Conservation (phyloP, 805 yeast species). For the Wickerhamomyces queroliae region DNA sequence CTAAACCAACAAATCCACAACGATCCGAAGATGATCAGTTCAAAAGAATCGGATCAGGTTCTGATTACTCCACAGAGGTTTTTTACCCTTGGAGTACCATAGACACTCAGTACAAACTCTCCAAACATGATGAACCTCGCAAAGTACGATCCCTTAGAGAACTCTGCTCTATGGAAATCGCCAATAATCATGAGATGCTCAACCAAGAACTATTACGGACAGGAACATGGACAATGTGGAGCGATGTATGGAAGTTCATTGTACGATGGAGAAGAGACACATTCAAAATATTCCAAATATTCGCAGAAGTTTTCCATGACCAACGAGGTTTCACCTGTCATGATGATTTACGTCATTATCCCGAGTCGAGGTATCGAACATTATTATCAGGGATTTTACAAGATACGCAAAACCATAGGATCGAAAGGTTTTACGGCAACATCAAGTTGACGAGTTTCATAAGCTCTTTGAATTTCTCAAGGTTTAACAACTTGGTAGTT, state of each 20-base stretch:
- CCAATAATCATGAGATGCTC: conserved; percentile 17
- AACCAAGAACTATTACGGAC: conserved; percentile 16
- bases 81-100: conserved; percentile 14
- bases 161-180: conserved; percentile 21
- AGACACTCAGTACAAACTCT: conserved; percentile 5
- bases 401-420: conserved; percentile 22
- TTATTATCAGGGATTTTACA: conserved; percentile 16
- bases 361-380: conserved; percentile 9
- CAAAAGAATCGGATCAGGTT: conserved; percentile 16
- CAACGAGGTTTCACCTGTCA: conserved; percentile 9
- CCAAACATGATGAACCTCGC: conserved; percentile 5
- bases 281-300: conserved; percentile 22
- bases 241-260: conserved; percentile 26
- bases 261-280: conserved; percentile 24
- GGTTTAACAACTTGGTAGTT: conserved; percentile 12
- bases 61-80: conserved; percentile 9
- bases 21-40: conserved; percentile 9
- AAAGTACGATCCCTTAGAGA: conserved; percentile 17
- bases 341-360: conserved; percentile 6
- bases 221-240: conserved; percentile 24
- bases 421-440: conserved; percentile 29
- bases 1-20: not conserved
- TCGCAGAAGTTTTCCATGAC: conserved; percentile 20
- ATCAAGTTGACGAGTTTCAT: conserved; percentile 11
- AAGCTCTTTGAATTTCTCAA: conserved; percentile 6